Conservation (phyloP, 768 basidiomycete genomes). For the Mycena vulgaris region DNA sequence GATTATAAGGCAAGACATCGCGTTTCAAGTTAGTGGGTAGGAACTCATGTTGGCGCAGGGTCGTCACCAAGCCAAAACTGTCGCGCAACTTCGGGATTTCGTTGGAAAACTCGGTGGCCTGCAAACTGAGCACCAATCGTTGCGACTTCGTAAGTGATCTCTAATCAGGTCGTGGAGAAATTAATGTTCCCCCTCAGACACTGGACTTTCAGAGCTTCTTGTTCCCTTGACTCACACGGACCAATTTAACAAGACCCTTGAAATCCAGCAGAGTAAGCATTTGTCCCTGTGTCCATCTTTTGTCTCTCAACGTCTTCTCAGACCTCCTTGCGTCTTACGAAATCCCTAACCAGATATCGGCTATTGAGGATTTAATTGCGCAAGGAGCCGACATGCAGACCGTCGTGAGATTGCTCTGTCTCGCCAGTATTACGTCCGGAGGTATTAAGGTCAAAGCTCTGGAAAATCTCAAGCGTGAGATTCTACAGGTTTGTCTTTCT, state of each 20-base stretch:
- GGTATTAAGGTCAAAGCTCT: conserved; percentile 91
- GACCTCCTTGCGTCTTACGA: conserved; percentile 97
- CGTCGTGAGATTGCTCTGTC: conserved; percentile 85
- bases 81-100: conserved; percentile 93
- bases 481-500: conserved; percentile 75
- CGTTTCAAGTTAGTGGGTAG: neutral
- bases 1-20: conserved; percentile 82
- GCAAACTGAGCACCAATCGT: conserved; percentile 91
- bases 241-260: conserved; percentile 91
- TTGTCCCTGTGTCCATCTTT: neutral
- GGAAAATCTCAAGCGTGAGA: conserved; percentile 92
- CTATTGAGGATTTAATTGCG: conserved; percentile 92
- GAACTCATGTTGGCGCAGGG: conserved; percentile 60
- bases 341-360: conserved; percentile 80
- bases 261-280: conserved; percentile 93
- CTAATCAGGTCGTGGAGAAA: conserved; percentile 13
- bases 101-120: conserved; percentile 95
- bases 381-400: conserved; percentile 88
- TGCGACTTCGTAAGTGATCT: conserved; percentile 87
- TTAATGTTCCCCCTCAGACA: conserved; percentile 69
- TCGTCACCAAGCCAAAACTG: conserved; percentile 89
- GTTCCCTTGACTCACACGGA: conserved; percentile 89
- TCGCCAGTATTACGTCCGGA: conserved; percentile 87
- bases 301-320: conserved; percentile 48
- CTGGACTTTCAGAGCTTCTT: conserved; percentile 93